Base-by-base conservation (phyloP, 2,329 filamentous ascomycete species). In the Colletotrichum sublineola region DNA sequence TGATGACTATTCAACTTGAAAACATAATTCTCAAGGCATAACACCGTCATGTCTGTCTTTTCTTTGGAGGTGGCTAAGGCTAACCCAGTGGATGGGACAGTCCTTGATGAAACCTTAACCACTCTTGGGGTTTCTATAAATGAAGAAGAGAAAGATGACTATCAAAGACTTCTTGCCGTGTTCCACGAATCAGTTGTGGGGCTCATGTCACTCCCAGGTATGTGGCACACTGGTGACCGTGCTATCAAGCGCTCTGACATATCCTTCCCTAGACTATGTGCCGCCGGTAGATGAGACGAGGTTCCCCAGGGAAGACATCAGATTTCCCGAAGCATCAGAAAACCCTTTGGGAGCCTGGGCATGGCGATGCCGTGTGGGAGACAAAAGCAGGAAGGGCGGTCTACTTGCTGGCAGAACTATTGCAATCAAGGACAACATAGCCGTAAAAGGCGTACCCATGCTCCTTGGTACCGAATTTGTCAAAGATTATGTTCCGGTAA, bases 321-420 rank as follows among this genome's bases (percentile, higher is more conserved):
- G 20, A 36, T 66, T 66, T 29, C 77, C 78, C 4, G 61, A 40
- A 1, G 40, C 73, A 5, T 60, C 74, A 11, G 76, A 79, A 14
- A 81, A 81, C 61, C 78, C 78, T 0, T 60, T 81, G 9, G 81
- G 81, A 60, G 81, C 78, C 1, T 82, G 81, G 81, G 80, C 79
- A 36, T 79, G 81, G 69, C 72, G 75, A 50, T 81, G 79, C 46
- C 71, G 78, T 40, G 68, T 82, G 2, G 40, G 53, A 20, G 68
- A 75, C 4, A n/a, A 33, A 5, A 33, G 24, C 15, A 48, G 46
- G 8, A 29, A 31, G 9, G 74, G 60, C n/a, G 44, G 58, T 2
- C 57, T 75, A 11, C 75, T 79, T 4, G 29, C 38, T 11, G 75
- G 75, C 4, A 62, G 67, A 2, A 77, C 72, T 0, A 53, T 79